These are phyloP conservation scores for Zostera marina DNA, from an alignment of 116 monocot genomes.

Conservation along the genomic window DNA sequence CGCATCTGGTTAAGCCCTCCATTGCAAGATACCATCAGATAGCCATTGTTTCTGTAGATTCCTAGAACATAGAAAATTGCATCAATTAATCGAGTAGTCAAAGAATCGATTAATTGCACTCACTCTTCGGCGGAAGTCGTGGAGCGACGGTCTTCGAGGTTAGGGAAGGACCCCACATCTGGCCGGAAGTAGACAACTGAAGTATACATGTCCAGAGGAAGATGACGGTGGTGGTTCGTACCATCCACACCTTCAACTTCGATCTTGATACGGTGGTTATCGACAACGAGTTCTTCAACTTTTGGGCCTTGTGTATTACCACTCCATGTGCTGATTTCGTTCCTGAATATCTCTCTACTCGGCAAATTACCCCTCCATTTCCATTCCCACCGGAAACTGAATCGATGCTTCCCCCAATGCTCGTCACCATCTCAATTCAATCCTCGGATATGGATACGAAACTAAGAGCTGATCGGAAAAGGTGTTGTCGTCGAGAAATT, in stretches of 20 bases:
- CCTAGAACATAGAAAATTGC: constrained; percentile 17
- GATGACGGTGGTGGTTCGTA: constrained; percentile 42
- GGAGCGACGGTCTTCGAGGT: neutral
- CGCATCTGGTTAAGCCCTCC: constrained; percentile 96
- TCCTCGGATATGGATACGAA: neutral
- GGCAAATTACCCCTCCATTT: neutral
- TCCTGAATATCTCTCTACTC: neutral
- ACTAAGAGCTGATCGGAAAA: neutral
- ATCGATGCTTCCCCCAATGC: neutral
- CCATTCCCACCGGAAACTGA: neutral
- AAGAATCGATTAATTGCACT: constrained; percentile 6
- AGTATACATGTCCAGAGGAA: constrained; percentile 66
- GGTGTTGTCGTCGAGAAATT: neutral
- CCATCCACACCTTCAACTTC: constrained; percentile 65
- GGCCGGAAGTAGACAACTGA: constrained; percentile 64
- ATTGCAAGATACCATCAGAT: constrained; percentile 83
- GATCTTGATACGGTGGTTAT: constrained; percentile 20
- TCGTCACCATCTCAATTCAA: neutral
- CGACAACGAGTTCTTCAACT: neutral
- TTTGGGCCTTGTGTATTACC: constrained; percentile 39
- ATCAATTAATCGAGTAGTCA: neutral
- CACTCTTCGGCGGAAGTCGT: constrained; percentile 69
- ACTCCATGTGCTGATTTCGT: neutral
- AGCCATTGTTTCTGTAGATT: constrained; percentile 80
- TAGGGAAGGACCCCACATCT: constrained; percentile 44